These are phyloP conservation scores for Sphagnum fallax DNA, from an alignment of 228 moss, liverwort and hornwort species.

Conservation along the genomic window DNA sequence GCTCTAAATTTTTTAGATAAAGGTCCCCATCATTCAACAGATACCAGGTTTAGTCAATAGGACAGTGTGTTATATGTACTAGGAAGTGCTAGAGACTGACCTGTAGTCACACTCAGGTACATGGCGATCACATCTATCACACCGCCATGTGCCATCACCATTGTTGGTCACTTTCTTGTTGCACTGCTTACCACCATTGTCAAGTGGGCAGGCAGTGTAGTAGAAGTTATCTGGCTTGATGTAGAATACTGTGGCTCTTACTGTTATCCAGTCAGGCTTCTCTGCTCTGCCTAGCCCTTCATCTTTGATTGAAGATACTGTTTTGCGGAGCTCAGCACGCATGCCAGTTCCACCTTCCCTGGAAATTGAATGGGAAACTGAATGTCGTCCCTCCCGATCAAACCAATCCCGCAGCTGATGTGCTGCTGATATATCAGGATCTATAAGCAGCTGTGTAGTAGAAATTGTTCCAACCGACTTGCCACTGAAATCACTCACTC, in stretches of 20 bases:
- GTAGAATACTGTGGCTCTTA: slow-evolving; percentile 76
- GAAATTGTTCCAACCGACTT: slow-evolving; percentile 79
- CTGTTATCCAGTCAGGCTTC: slow-evolving; percentile 92
- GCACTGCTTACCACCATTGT: slow-evolving; percentile 77
- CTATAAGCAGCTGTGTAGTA: slow-evolving; percentile 64
- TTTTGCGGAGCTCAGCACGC: slow-evolving; percentile 60
- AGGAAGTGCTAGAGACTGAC: slow-evolving; percentile 8
- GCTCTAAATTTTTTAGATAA: no score
- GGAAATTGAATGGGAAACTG: slow-evolving; percentile 39
- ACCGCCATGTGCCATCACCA: slow-evolving; percentile 91
- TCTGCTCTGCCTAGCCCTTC: slow-evolving; percentile 84
- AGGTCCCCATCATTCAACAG: no score
- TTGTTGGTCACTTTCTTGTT: slow-evolving; percentile 92
- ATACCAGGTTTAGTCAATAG: no score
- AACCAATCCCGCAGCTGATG: slow-evolving; percentile 75
- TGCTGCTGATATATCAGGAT: slow-evolving; percentile 71
- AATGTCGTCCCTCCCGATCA: slow-evolving; percentile 66
- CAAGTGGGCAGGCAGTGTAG: slow-evolving; percentile 91
- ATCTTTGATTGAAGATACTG: slow-evolving; percentile 76
- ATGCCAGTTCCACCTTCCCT: slow-evolving; percentile 49
- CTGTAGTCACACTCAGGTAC: slow-evolving; percentile 84
- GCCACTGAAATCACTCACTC: slow-evolving; percentile 95
- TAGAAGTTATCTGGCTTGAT: slow-evolving; percentile 86
- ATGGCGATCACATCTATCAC: slow-evolving; percentile 88
- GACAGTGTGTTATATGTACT: not conserved